These are phyloP conservation scores for Thuidium tamariscinum DNA, from an alignment of 225 moss, liverwort and hornwort species.

Conservation along the genomic window DNA sequence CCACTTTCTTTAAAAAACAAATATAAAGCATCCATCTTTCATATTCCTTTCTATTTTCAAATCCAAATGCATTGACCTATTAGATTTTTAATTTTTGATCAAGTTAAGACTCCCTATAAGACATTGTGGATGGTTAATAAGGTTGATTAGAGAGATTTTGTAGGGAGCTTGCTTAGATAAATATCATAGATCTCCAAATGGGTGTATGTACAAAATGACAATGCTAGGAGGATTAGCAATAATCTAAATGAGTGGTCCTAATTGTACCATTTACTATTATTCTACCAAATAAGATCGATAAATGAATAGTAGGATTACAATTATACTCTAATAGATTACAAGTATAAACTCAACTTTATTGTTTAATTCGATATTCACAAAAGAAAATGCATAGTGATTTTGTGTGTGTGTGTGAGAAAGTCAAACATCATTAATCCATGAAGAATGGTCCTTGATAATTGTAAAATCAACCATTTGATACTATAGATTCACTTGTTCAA, in stretches of 20 bases:
- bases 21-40: background rate
- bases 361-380: too few relatives aligned
- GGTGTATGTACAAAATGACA: background rate
- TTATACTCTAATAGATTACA: too few relatives aligned
- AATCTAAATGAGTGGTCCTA: background rate
- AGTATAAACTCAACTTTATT: too few relatives aligned
- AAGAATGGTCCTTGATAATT: too few relatives aligned
- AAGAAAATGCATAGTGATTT: background rate
- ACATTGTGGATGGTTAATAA: background rate
- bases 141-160: background rate
- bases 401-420: background rate
- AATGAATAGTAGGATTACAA: background rate
- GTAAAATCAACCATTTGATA: too few relatives aligned
- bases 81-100: background rate
- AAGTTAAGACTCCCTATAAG: background rate
- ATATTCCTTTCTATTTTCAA: background rate
- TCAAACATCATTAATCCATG: background rate
- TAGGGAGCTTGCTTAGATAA: background rate
- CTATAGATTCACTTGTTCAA: too few relatives aligned
- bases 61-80: background rate
- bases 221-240: accelerated
- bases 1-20: background rate
- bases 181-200: background rate
- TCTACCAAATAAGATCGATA: background rate
- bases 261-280: background rate